These are phyloP conservation scores for Backusella luteola DNA, from an alignment of 192 early-diverging fungal species.

Conservation along the genomic window DNA sequence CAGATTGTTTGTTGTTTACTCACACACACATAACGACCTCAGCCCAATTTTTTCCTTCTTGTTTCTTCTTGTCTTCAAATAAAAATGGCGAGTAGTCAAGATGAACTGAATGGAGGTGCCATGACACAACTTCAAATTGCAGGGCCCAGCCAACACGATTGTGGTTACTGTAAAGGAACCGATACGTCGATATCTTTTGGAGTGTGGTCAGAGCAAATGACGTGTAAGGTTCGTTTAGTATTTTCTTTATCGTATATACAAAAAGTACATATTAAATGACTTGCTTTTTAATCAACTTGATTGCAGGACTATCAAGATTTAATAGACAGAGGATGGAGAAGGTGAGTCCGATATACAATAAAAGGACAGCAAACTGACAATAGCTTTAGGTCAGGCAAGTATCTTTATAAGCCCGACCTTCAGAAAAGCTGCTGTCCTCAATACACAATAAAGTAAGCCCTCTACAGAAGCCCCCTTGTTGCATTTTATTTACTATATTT, in stretches of 20 bases:
- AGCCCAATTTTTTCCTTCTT: neutral
- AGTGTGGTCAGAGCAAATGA: slow-evolving; percentile 57
- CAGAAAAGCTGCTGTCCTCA: slow-evolving; percentile 69
- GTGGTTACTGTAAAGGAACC: slow-evolving; percentile 67
- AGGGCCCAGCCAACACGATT: slow-evolving; percentile 37
- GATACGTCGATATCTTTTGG: slow-evolving; percentile 59
- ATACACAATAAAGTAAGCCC: slow-evolving; percentile 63
- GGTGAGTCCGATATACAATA: slow-evolving; percentile 20
- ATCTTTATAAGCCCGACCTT: slow-evolving; percentile 74
- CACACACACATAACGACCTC: neutral
- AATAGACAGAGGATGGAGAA: slow-evolving; percentile 75
- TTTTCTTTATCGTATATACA: neutral
- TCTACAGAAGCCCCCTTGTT: neutral
- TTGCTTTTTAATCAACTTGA: neutral
- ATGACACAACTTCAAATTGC: slow-evolving; percentile 13
- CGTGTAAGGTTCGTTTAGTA: slow-evolving; percentile 37
- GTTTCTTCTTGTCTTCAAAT: neutral
- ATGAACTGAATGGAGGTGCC: neutral
- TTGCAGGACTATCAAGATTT: slow-evolving; percentile 60
- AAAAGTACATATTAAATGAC: neutral
- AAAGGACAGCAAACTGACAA: too few relatives aligned
- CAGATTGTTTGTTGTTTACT: neutral
- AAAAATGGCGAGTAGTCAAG: neutral
- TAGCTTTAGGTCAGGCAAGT: slow-evolving; percentile 53
- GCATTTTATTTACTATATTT: neutral